Conservation (phyloP, 768 basidiomycete genomes). For the Termitomyces sp. region DNA sequence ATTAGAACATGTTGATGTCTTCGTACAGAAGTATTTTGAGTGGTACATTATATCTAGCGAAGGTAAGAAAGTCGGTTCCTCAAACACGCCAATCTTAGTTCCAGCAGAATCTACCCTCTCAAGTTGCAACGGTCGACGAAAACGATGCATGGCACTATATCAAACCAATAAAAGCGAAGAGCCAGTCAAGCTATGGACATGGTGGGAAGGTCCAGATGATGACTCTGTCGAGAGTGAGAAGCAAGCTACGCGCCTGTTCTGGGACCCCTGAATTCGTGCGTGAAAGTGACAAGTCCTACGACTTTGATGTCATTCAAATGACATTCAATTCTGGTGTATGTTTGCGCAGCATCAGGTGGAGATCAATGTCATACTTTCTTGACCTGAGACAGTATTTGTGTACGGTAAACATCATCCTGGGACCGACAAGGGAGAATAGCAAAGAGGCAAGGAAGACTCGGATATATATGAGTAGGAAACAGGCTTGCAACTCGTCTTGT, state of each 20-base stretch:
- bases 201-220: conserved; percentile 10
- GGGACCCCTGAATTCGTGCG: not conserved
- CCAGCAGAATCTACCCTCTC: not conserved
- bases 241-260: conserved; percentile 5
- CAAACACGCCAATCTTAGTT: not conserved
- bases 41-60: conserved; percentile 42
- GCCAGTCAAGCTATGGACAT: conserved; percentile 6
- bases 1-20: conserved; percentile 32
- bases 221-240: not conserved
- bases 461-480: too few relatives aligned
- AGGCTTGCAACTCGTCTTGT: too few relatives aligned
- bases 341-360: not conserved
- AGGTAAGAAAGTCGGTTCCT: conserved; percentile 23
- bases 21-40: conserved; percentile 55
- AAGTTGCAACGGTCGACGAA: not conserved
- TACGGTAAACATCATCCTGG: not conserved
- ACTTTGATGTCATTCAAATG: not conserved
- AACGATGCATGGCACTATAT: conserved; percentile 8
- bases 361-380: not conserved
- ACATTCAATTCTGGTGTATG: not conserved
- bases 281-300: too few relatives aligned
- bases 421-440: not conserved
- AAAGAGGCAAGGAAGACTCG: not conserved
- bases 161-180: not conserved
- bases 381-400: not conserved